Base-by-base conservation (phyloP, 2,329 filamentous ascomycete genomes). In the Trichophyton simii region DNA sequence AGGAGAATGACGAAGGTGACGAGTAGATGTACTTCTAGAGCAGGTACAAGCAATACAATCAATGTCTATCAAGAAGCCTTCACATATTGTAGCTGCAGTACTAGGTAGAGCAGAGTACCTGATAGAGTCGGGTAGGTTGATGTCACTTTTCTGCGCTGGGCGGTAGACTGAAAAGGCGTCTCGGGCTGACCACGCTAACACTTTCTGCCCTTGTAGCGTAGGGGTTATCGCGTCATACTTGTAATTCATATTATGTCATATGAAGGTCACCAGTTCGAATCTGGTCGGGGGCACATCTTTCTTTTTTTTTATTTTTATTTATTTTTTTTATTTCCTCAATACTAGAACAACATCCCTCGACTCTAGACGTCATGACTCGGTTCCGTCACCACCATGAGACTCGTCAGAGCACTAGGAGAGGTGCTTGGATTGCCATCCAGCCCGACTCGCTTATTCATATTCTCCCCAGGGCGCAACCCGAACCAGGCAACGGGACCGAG, bases 1-100 rank as follows among this genome's bases (percentile, higher is more conserved):
- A 76, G 3, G 77, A 70, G 66, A 59, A 68, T 5, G 72, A 70
- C 1, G 57, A 25, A 28, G 46, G 22, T 42, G 36, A 44, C 34
- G 25, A 42, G 50, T 55, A 55, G 25, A 36, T 34, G n/a, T 18
- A 15, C 28, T 2, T 8, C 31, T 22, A n/a, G n/a, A 8, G 13
- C 25, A 13, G 34, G 34, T 38, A 38, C 9, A 38, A 13, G 2
- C 34, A 38, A 38, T 11, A 38, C 34, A 38, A 13, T 38, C 34
- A 38, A 13, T 38, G 34, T 38, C 34, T 13, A 38, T 38, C 34
- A 38, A 38, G 9, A 38, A 38, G 34, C 34, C 34, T 28, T 31
- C 28, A 31, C 28, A 31, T 6, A 28, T 28, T 28, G 25, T 6
- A 6, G 25, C 2, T 22, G 22, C 22, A 22, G 22, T 22, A 28